These are phyloP conservation scores for Podaxis sp. DNA, from an alignment of 768 basidiomycete species.

Conservation along the genomic window DNA sequence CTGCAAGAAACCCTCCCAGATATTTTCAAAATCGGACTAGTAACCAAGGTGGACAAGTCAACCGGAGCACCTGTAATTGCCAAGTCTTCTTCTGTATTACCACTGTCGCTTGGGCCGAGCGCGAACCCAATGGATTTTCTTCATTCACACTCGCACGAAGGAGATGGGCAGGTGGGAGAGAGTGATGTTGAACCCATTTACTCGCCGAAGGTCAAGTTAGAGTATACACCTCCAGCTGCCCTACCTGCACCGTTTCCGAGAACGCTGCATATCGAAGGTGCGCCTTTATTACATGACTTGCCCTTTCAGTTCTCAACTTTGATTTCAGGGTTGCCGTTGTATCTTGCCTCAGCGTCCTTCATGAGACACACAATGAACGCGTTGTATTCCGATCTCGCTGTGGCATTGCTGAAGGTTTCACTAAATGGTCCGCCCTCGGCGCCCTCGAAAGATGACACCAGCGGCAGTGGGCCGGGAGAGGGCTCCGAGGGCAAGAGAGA, in stretches of 20 bases:
- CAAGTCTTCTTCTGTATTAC: conserved; percentile 9
- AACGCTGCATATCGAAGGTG: conserved; percentile 72
- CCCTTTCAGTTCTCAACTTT: neutral
- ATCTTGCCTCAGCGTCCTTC: conserved; percentile 68
- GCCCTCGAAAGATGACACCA: neutral
- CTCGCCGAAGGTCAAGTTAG: conserved; percentile 58
- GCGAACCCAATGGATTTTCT: conserved; percentile 21
- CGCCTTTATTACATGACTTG: conserved; percentile 11
- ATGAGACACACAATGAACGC: conserved; percentile 76
- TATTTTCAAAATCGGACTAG: conserved; percentile 69
- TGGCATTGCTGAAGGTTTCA: conserved; percentile 53
- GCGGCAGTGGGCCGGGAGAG: neutral
- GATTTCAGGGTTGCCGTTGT: conserved; percentile 62
- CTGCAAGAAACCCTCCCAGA: conserved; percentile 68
- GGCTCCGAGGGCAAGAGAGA: conserved; percentile 13
- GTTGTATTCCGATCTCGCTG: conserved; percentile 63
- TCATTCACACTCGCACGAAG: conserved; percentile 26
- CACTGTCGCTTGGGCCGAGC: conserved; percentile 17
- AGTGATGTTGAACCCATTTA: conserved; percentile 53
- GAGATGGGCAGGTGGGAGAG: conserved; percentile 27
- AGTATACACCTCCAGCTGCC: conserved; percentile 66
- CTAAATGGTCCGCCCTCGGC: conserved; percentile 31
- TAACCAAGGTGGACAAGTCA: conserved; percentile 51
- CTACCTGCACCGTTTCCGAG: conserved; percentile 71
- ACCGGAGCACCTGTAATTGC: conserved; percentile 33